Conservation (phyloP, 805 yeast genomes). For the Candida maesae region DNA sequence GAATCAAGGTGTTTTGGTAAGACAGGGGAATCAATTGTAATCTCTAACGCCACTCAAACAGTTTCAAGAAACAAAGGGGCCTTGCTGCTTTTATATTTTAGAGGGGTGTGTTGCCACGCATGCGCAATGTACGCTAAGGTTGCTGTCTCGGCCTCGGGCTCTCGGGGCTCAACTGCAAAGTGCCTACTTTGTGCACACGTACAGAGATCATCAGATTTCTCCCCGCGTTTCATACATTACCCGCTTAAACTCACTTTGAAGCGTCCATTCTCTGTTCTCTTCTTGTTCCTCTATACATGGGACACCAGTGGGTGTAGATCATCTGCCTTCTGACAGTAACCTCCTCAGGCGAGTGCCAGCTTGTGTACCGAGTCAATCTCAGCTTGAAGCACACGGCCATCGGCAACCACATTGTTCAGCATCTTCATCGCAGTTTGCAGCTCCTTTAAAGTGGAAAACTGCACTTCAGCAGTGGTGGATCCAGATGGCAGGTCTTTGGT, state of each 20-base stretch:
- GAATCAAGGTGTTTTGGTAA: not conserved
- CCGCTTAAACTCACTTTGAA: too few relatives aligned
- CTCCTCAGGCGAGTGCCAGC: not conserved
- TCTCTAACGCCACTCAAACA: too few relatives aligned
- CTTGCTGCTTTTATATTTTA: not conserved
- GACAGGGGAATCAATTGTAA: not conserved
- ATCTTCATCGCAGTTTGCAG: constrained; percentile 30
- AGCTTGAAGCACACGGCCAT: constrained; percentile 39
- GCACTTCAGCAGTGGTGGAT: constrained; percentile 36
- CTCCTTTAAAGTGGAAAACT: constrained; percentile 27
- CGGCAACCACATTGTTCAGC: constrained; percentile 44
- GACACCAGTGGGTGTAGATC: too few relatives aligned
- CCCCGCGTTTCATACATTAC: too few relatives aligned
- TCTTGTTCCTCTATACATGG: too few relatives aligned
- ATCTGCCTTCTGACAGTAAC: too few relatives aligned
- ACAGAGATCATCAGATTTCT: too few relatives aligned
- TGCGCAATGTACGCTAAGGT: not conserved
- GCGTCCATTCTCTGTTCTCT: too few relatives aligned
- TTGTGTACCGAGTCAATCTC: constrained; percentile 17
- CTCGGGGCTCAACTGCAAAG: too few relatives aligned
- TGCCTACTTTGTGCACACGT: too few relatives aligned
- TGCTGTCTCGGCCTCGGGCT: constrained; percentile 3
- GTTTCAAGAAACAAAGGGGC: not conserved
- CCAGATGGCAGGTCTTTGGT: constrained; percentile 37
- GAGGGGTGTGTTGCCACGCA: not conserved